phyloP scores from a whole-genome alignment of 371 early-diverging fungal species.

The Circinella minor region DNA sequence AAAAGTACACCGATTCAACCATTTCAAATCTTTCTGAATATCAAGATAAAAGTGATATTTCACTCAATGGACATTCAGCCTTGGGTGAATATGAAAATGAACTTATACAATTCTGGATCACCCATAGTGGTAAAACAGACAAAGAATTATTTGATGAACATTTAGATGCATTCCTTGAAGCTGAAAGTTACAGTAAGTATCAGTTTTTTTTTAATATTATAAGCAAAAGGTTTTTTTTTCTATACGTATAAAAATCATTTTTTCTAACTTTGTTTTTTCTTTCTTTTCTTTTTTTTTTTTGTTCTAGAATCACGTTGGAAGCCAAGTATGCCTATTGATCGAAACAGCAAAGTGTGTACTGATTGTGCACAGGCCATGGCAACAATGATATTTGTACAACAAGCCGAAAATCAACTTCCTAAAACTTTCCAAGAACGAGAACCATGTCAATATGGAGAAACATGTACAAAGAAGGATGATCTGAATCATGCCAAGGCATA shows the following conservation, averaged over 20 bases:
- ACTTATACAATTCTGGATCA: constrained; percentile 29
- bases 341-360: constrained; percentile 39
- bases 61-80: constrained; percentile 19
- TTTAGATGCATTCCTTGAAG: constrained; percentile 24
- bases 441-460: constrained; percentile 48
- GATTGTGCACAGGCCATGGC: constrained; percentile 36
- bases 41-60: constrained; percentile 16
- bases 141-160: constrained; percentile 33
- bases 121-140: constrained; percentile 17
- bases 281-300: no score
- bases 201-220: background rate
- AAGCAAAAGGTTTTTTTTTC: no score
- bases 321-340: constrained; percentile 30
- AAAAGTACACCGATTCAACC: background rate
- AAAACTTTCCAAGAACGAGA: constrained; percentile 23
- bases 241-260: no score
- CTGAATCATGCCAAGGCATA: constrained; percentile 43
- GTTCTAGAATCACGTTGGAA: constrained; percentile 37
- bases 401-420: constrained; percentile 16
- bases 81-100: constrained; percentile 36
- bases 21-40: background rate
- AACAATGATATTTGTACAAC: constrained; percentile 32
- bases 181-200: constrained; percentile 37
- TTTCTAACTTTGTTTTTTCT: no score
- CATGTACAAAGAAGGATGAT: constrained; percentile 40